Conservation (phyloP, 169 alveolate genomes). For the Cryptosporidium ryanae region DNA sequence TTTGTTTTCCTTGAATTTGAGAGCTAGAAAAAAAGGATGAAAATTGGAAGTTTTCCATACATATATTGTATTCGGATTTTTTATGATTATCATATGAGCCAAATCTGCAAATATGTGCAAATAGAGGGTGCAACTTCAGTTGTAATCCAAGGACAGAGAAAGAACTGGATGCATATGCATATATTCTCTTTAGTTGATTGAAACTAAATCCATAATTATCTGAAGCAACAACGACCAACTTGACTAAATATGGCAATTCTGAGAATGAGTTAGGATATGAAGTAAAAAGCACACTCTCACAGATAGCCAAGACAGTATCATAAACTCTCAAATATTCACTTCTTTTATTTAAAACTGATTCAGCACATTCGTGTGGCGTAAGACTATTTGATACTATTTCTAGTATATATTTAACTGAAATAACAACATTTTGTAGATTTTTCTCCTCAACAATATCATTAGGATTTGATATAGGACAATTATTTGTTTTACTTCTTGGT, state of each 20-base stretch:
- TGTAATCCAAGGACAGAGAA: constrained; percentile 35
- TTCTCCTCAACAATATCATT: constrained; percentile 11
- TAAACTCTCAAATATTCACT: constrained; percentile 4
- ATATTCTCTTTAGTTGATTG: constrained; percentile 26
- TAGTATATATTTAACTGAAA: constrained; percentile 4
- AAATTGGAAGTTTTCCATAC: constrained; percentile 35
- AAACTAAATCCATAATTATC: constrained; percentile 47
- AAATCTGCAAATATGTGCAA: constrained; percentile 15
- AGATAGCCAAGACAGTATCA: constrained; percentile 25
- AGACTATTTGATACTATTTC: constrained; percentile 15
- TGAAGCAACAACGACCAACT: constrained; percentile 3
- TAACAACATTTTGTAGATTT: constrained; percentile 6
- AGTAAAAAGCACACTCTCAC: constrained; percentile 11
- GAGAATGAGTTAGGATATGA: constrained; percentile 61
- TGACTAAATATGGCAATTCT: constrained; percentile 42
- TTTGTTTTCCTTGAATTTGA: constrained; percentile 10
- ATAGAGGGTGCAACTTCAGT: constrained; percentile 5
- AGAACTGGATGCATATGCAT: constrained; percentile 59
- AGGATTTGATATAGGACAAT: constrained; percentile 38
- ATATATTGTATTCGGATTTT: constrained; percentile 21
- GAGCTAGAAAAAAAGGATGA: constrained; percentile 1
- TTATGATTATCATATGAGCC: background rate
- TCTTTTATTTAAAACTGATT: background rate
- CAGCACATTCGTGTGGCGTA: constrained; percentile 42
- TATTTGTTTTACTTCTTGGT: background rate